Percentiles rank a stretch among this genome's conserved stretches.
These are phyloP conservation scores for Trichoderma sp. DNA, from an alignment of 2,329 filamentous ascomycete species.

Conservation along the genomic window DNA sequence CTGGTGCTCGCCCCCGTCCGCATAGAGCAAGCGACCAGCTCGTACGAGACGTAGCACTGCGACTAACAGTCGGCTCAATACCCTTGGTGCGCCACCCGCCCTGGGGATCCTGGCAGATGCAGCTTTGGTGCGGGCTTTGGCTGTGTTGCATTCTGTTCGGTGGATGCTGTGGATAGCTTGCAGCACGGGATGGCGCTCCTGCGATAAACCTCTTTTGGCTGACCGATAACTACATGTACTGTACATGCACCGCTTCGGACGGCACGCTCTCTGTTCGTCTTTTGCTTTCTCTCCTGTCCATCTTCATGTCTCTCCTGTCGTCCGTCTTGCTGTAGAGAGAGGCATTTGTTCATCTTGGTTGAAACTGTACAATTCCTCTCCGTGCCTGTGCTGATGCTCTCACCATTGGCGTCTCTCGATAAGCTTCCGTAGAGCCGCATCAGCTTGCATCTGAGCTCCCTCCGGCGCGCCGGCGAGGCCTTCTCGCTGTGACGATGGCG, in stretches of 20 bases:
- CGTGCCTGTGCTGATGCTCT: not conserved
- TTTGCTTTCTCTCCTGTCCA: not conserved
- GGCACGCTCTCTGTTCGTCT: not conserved
- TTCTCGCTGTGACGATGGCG: constrained; percentile 23
- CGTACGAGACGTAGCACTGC: not conserved
- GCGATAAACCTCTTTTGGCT: not conserved
- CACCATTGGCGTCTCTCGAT: not conserved
- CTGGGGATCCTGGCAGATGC: constrained; percentile 14
- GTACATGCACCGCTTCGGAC: not conserved
- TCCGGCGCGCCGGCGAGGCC: constrained; percentile 12
- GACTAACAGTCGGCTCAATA: not conserved
- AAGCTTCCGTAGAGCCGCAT: not conserved
- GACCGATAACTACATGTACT: constrained; percentile 19
- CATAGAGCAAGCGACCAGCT: not conserved
- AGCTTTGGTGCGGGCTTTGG: constrained; percentile 3
- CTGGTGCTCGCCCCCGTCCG: not conserved
- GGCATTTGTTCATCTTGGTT: not conserved
- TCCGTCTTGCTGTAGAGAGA: not conserved
- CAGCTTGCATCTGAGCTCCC: constrained; percentile 7
- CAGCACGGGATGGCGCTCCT: constrained; percentile 5
- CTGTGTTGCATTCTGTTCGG: constrained; percentile 4
- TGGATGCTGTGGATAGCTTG: constrained; percentile 13
- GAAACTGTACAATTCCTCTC: not conserved
- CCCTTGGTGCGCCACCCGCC: constrained; percentile 11
- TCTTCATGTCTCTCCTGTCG: not conserved